Conservation (phyloP, 805 yeast genomes). For the Yarrowia keelungensis region DNA sequence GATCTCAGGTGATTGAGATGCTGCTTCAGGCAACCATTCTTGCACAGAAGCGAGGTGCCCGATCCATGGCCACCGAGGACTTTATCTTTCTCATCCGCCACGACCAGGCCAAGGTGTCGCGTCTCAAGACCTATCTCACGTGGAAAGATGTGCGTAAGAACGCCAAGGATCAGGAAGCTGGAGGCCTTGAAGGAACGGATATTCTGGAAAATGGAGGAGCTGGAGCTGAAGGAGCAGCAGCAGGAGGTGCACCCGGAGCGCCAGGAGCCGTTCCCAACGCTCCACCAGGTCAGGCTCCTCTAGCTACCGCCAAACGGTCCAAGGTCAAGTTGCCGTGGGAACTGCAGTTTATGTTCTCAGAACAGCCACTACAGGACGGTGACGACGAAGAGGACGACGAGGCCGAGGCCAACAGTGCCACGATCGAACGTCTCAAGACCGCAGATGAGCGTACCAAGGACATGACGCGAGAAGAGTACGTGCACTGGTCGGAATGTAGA, state of each 20-base stretch:
- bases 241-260: not conserved
- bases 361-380: constrained; percentile 76
- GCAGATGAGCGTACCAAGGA: constrained; percentile 93
- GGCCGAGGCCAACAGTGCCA: constrained; percentile 84
- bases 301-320: constrained; percentile 62
- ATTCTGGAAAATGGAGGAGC: constrained; percentile 58
- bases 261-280: constrained; percentile 14
- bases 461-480: constrained; percentile 97
- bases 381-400: constrained; percentile 86
- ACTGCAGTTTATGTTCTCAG: constrained; percentile 88
- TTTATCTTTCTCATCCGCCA: constrained; percentile 90
- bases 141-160: constrained; percentile 97
- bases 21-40: constrained; percentile 76
- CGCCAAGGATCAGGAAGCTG: constrained; percentile 70
- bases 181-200: constrained; percentile 63
- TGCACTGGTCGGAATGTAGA: constrained; percentile 98
- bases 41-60: constrained; percentile 79
- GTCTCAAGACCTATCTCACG: constrained; percentile 86
- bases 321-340: constrained; percentile 95
- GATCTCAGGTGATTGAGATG: constrained; percentile 92
- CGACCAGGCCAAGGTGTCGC: constrained; percentile 90
- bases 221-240: constrained; percentile 43
- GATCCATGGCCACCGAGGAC: constrained; percentile 88
- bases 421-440: constrained; percentile 83
- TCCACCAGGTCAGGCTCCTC: constrained; percentile 36